Evolutionary conservation across 352 stramenopile genomes (phyloP).

Genomic region (Phytophthora fragariaefolia): DNA sequence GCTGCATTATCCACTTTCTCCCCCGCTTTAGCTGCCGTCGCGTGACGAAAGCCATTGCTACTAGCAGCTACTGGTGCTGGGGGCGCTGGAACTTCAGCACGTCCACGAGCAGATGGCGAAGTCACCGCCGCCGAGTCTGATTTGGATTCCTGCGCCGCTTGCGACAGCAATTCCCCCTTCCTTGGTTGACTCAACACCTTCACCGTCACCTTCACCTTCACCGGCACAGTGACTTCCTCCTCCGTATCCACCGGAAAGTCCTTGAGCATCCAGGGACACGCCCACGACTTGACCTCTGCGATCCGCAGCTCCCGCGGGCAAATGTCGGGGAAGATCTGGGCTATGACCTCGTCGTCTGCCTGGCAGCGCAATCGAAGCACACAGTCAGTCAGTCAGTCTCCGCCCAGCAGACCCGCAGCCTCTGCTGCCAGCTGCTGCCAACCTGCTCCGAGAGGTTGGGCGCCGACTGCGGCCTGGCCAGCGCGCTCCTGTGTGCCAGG

Average conservation of each 20-base stretch:
- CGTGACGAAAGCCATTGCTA: slow-evolving; percentile 17
- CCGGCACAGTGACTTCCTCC: too few species aligned
- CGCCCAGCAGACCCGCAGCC: background rate
- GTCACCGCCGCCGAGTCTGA: background rate
- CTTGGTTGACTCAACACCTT: slow-evolving; percentile 5
- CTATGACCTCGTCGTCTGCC: slow-evolving; percentile 57
- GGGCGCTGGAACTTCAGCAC: background rate
- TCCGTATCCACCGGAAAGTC: slow-evolving; percentile 33
- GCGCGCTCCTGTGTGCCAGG: slow-evolving; percentile 23
- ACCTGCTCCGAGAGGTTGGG: slow-evolving; percentile 41
- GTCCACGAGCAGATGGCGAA: background rate
- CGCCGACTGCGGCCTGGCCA: slow-evolving; percentile 25
- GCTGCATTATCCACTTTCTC: slow-evolving; percentile 8
- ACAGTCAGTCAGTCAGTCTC: slow-evolving; percentile 8
- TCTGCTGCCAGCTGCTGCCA: background rate
- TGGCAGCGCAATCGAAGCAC: slow-evolving; percentile 14
- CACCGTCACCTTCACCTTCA: background rate
- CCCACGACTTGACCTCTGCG: slow-evolving; percentile 82
- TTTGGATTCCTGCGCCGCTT: slow-evolving; percentile 5
- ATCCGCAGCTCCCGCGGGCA: slow-evolving; percentile 82
- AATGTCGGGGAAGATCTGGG: slow-evolving; percentile 83
- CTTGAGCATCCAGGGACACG: slow-evolving; percentile 75
- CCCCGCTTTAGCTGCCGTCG: background rate
- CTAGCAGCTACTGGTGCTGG: slow-evolving; percentile 1
- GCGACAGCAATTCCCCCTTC: slow-evolving; percentile 13